Conservation (phyloP, 2,329 filamentous ascomycete genomes). For the Aspergillus felis region DNA sequence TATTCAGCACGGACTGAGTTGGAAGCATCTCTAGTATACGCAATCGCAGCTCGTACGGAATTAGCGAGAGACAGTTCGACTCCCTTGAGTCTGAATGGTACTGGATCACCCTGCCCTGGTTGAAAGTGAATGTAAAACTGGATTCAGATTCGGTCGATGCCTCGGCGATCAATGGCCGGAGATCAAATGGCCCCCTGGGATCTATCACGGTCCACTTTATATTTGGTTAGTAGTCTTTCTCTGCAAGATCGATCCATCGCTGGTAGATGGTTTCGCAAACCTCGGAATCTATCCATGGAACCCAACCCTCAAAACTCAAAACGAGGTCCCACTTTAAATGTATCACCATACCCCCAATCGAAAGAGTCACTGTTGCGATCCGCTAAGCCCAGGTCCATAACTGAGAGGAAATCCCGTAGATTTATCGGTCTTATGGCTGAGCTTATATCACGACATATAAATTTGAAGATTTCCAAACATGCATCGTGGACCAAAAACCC, state of each 20-base stretch:
- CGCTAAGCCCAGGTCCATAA: constrained; percentile 3
- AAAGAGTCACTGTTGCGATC: constrained; percentile 7
- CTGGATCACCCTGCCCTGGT: not conserved
- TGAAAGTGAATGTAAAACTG: constrained; percentile 1
- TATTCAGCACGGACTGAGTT: constrained; percentile 3
- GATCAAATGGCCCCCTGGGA: constrained; percentile 5
- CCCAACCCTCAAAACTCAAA: constrained; percentile 3
- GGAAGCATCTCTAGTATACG: constrained; percentile 5
- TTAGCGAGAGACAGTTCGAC: not conserved
- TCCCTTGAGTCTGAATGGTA: not conserved
- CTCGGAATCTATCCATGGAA: not conserved
- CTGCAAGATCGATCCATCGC: not conserved
- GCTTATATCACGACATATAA: not conserved
- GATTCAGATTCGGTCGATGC: constrained; percentile 1
- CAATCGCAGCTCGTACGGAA: constrained; percentile 5
- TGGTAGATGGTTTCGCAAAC: not conserved
- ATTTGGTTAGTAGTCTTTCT: not conserved
- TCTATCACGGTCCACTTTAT: constrained; percentile 7
- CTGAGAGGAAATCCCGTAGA: not conserved
- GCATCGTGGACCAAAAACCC: not conserved
- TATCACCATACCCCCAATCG: constrained; percentile 5
- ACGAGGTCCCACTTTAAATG: constrained; percentile 2
- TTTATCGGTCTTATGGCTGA: not conserved
- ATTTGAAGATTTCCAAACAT: not conserved
- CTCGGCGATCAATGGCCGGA: constrained; percentile 1